A percentile compares a stretch with the other conserved stretches of the same genome.
These are phyloP conservation scores for Petunia hybrid DNA, from an alignment of 305 asterid genomes.

Conservation along the genomic window DNA sequence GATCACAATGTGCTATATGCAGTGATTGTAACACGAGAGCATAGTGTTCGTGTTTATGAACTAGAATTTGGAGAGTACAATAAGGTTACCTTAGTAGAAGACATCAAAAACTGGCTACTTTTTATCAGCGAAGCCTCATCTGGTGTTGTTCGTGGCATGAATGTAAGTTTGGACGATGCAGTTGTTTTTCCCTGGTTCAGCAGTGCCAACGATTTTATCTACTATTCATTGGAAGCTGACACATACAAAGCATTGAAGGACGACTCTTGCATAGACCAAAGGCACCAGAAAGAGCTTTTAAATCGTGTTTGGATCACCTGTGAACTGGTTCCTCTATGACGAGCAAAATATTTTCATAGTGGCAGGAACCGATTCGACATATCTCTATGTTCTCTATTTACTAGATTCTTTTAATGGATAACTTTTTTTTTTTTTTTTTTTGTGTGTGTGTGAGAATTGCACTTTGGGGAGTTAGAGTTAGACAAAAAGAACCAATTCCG, in stretches of 20 bases:
- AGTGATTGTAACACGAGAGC: neutral
- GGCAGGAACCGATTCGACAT: too few relatives aligned
- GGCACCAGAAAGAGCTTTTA: neutral
- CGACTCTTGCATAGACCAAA: neutral
- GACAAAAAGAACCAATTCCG: too few relatives aligned
- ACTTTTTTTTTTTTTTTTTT: too few relatives aligned
- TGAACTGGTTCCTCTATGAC: neutral
- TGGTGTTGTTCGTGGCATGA: neutral
- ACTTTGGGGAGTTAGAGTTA: too few relatives aligned
- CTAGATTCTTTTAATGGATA: too few relatives aligned
- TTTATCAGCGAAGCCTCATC: constrained; percentile 17
- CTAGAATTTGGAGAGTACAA: neutral
- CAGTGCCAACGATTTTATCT: neutral
- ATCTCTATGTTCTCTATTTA: too few relatives aligned
- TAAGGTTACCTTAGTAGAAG: neutral
- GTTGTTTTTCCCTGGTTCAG: neutral
- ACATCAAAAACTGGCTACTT: neutral
- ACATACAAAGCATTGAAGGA: neutral
- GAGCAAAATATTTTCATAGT: too few relatives aligned
- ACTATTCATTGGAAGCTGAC: neutral
- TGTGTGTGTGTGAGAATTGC: too few relatives aligned
- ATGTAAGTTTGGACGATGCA: neutral
- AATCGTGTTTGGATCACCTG: constrained; percentile 4
- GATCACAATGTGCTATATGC: constrained; percentile 4
- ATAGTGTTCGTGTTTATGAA: neutral